A percentile compares a stretch with the other conserved stretches of the same genome.
Conservation (phyloP, 2,329 filamentous ascomycete genomes). For the Aspergillus sp. region DNA sequence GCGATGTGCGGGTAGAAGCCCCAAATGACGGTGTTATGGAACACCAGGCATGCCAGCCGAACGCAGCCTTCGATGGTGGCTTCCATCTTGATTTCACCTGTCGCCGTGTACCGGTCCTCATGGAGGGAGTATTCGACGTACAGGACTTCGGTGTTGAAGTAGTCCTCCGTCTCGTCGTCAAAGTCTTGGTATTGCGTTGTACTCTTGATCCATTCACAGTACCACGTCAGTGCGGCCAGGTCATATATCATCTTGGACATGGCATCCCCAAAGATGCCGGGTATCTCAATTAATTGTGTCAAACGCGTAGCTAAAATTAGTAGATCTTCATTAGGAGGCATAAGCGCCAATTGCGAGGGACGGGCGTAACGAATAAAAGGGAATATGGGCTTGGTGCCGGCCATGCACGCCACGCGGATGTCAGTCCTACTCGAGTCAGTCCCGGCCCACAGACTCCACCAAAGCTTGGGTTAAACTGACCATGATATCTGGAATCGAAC, state of each 20-base stretch:
- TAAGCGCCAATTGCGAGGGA: constrained; percentile 32
- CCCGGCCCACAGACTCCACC: neutral
- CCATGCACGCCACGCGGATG: constrained; percentile 44
- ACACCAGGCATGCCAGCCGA: constrained; percentile 41
- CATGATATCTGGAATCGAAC: constrained; percentile 45
- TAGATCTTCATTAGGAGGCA: constrained; percentile 34
- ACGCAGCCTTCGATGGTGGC: constrained; percentile 41
- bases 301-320: constrained; percentile 36
- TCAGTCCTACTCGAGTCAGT: constrained; percentile 36
- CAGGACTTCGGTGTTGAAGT: constrained; percentile 45
- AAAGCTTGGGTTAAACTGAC: constrained; percentile 22
- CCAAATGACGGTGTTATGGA: constrained; percentile 45
- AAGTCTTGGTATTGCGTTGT: constrained; percentile 31
- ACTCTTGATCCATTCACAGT: constrained; percentile 41
- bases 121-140: constrained; percentile 42
- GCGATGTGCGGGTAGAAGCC: constrained; percentile 40
- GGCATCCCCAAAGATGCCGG: constrained; percentile 36
- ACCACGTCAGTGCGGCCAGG: constrained; percentile 38
- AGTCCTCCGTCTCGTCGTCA: constrained; percentile 40
- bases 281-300: constrained; percentile 35
- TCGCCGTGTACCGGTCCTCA: constrained; percentile 38
- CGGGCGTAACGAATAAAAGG: constrained; percentile 39
- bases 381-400: constrained; percentile 42
- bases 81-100: constrained; percentile 37
- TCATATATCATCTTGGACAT: constrained; percentile 39